Evolutionary conservation across 148 eudicot genomes (phyloP), one percentile per base, ranked within the genome.

Genomic region (Rhododendron molle): DNA sequence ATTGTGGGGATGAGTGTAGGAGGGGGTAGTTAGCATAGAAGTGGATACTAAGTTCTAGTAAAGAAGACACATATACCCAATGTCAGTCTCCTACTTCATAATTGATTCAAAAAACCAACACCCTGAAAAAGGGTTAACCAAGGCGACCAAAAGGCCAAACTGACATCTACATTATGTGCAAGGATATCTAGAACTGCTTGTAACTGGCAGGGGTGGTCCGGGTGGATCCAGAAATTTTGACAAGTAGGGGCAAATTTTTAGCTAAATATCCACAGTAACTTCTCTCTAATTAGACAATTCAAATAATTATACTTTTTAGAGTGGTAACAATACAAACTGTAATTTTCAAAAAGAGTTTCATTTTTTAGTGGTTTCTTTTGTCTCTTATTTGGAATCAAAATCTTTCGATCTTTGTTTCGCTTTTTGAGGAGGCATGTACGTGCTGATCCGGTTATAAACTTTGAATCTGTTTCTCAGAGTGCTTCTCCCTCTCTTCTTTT

Each of bases 161-260:
- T n/a, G 14, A 26, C 11, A 23, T 60, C 73, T n/a, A 10, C 36
- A 82, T 62, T 62, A 56, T 40, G 6, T n/a, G 52, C 26, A 60
- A 82, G 23, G 43, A n/a, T 60, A n/a, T 40, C 54, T 82, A 40
- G n/a, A 82, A 82, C 23, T 60, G 49, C 50, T 40, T 82, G 76
- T 62, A 62, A 62, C 13, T 62, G 69, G 28, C 69, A 62, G 69
- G 11, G 69, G 20, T 62, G 69, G 69, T 23, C 23, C 4, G 26
- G 69, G 58, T 62, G 69, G 69, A 62, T 62, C 28, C 4, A 62
- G 30, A 62, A 23, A 13, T 62, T 62, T 23, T 62, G 69, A 23
- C 69, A 62, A 23, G 28, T 62, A 7, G 69, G 3, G 10, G 69
- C 10, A 62, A 8, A 23, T 62, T 62, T n/a, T 20, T 62, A 23